Evolutionary conservation across 345 rosid species (phyloP), one percentile per base, ranked within the genome.

Genomic region (Ricinus communis): DNA sequence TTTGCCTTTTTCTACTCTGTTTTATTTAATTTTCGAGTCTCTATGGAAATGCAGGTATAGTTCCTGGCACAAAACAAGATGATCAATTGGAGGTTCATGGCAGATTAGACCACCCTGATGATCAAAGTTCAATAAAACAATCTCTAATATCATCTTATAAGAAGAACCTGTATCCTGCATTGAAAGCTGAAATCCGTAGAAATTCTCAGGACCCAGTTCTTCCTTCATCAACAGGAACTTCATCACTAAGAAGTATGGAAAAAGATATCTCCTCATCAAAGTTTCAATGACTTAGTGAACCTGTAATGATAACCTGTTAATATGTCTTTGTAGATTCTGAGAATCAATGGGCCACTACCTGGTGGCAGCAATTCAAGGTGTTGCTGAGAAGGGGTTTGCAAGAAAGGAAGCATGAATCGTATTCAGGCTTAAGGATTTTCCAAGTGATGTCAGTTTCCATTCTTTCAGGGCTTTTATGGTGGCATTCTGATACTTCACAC

Each of bases 391-490:
- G 98, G 75, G 94, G 98, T 19, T 80, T 93, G 63, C 83, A 70
- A 60, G 96, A 93, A 71, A 86, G 98, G 79, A 88, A 84, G 65
- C 97, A 93, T 9, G 98, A 91, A 79, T 91, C 97, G 0, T 93
- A 80, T 74, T 91, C 97, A 15, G 85, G 88, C n/a, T 82, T 93
- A 21, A 82, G 86, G 85, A 85, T 89, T 74, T 91, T 89, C 66
- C 94, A 90, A 75, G 96, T 91, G 71, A 72, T 90, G 85, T 91
- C 97, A 1, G 98, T 91, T 75, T 80, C 98, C 8, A 62, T 91
- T 51, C 86, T 93, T 56, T 87, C 96, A 25, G 98, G 98, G 28
- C 90, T 90, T 36, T 73, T 93, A 62, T 93, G 98, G 98, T 93
- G 94, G 98, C 86, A 86, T 58, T 86, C 96, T 31, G 80, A 87